These are phyloP conservation scores for Acanthamoeba rhysodes DNA, from an alignment of 208 protist species.

Conservation along the genomic window DNA sequence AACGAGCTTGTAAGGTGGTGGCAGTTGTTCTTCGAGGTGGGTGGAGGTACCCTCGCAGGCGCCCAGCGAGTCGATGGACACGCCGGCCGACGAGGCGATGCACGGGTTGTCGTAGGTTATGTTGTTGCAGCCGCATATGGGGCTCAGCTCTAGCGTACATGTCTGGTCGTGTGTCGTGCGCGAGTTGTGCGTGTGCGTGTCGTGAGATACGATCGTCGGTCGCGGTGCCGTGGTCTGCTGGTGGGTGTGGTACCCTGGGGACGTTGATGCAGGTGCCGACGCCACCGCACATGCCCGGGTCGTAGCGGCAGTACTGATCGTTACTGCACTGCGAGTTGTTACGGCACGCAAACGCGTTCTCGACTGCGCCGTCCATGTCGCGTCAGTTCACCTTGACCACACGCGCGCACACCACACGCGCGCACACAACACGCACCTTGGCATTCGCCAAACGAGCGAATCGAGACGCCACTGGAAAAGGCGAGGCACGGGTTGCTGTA, in stretches of 20 bases:
- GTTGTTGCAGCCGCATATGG: conserved; percentile 31
- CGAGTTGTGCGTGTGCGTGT: too few relatives aligned
- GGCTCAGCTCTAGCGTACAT: conserved; percentile 28
- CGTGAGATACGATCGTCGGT: too few relatives aligned
- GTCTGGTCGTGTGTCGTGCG: background rate
- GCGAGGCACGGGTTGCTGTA: conserved; percentile 50
- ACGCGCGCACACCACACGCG: background rate
- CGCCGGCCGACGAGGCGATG: background rate
- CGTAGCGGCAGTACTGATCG: background rate
- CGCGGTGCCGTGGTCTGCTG: background rate
- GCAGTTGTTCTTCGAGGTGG: background rate
- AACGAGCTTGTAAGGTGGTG: background rate
- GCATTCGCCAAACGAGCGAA: background rate
- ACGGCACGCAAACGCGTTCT: background rate
- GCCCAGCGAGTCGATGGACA: background rate
- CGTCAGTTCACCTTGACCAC: background rate
- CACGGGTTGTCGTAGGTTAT: conserved; percentile 34
- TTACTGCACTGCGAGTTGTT: background rate
- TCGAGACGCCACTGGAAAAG: conserved; percentile 21
- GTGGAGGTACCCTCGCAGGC: background rate
- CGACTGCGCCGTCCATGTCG: background rate
- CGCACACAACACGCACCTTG: background rate
- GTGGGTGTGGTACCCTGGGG: background rate
- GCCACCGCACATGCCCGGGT: background rate
- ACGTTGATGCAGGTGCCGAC: conserved; percentile 4